Evolutionary conservation across 2,329 filamentous ascomycete species (phyloP).

Genomic region (Fusarium circinatum): DNA sequence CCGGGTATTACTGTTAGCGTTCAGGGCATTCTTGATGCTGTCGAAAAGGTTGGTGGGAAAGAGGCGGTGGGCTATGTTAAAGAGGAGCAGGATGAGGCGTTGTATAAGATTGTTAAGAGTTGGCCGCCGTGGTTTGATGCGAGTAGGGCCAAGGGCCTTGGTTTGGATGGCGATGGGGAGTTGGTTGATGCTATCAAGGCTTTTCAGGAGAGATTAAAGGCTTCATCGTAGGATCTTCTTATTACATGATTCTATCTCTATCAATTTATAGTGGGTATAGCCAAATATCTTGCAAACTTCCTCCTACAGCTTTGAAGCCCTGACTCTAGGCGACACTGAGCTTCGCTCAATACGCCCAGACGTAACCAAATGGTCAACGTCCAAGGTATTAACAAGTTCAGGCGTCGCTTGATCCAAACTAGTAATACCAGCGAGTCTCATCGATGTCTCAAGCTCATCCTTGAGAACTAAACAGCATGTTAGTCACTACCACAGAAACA

Average conservation of each 20-base stretch:
- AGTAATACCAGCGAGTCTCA: slow-evolving; percentile 46
- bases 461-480: slow-evolving; percentile 38
- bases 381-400: slow-evolving; percentile 46
- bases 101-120: slow-evolving; percentile 61
- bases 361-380: slow-evolving; percentile 46
- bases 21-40: slow-evolving; percentile 62
- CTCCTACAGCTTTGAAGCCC: slow-evolving; percentile 32
- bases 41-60: slow-evolving; percentile 59
- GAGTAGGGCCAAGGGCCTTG: slow-evolving; percentile 62
- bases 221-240: background rate
- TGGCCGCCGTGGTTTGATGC: slow-evolving; percentile 65
- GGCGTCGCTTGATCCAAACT: slow-evolving; percentile 44
- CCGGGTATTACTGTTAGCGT: slow-evolving; percentile 63
- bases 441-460: slow-evolving; percentile 46
- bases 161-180: slow-evolving; percentile 58
- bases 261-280: background rate
- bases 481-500: background rate
- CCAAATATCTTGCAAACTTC: background rate
- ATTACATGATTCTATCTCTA: slow-evolving; percentile 9
- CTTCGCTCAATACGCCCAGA: slow-evolving; percentile 25
- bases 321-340: background rate
- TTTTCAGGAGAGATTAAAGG: slow-evolving; percentile 36
- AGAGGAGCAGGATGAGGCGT: slow-evolving; percentile 57
- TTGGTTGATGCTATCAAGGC: slow-evolving; percentile 48
- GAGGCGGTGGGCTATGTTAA: slow-evolving; percentile 56